phyloP scores from a whole-genome alignment of 371 early-diverging fungal species.

The Chytridium lagenaria region DNA sequence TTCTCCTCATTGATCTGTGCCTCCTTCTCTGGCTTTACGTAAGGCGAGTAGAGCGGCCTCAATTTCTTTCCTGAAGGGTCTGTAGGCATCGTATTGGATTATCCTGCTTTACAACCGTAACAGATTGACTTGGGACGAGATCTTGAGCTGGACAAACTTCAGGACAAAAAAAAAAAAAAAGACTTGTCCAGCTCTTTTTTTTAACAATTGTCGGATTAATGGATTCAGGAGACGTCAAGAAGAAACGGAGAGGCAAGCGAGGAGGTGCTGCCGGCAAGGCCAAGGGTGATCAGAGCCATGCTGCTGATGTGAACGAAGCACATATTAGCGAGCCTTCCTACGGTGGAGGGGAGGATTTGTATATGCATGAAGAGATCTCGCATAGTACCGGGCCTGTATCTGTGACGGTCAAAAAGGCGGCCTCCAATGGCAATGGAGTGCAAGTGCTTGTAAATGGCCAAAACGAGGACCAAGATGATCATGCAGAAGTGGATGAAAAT shows the following conservation, averaged over 20 bases:
- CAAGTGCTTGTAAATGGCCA: background rate
- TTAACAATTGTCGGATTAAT: too few species aligned
- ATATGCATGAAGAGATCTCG: too few species aligned
- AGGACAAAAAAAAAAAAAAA: too few species aligned
- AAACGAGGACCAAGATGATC: conserved; percentile 1
- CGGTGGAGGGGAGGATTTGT: background rate
- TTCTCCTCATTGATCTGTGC: conserved; percentile 9
- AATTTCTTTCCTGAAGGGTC: conserved; percentile 9
- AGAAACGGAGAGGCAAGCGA: conserved; percentile 39
- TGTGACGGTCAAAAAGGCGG: too few species aligned
- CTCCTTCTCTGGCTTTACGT: conserved; percentile 29
- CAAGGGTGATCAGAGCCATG: conserved; percentile 8
- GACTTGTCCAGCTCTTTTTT: too few species aligned
- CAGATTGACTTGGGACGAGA: too few species aligned
- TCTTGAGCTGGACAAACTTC: too few species aligned
- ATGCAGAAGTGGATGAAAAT: conserved; percentile 9
- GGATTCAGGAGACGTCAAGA: too few species aligned
- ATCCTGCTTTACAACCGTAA: too few species aligned
- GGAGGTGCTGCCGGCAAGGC: conserved; percentile 29
- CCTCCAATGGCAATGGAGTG: background rate
- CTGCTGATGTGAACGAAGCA: conserved; percentile 9
- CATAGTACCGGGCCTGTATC: too few species aligned
- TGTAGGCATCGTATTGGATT: conserved; percentile 16
- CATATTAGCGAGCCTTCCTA: background rate
- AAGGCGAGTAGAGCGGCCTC: conserved; percentile 18